Evolutionary conservation across 768 basidiomycete genomes (phyloP).

Genomic region (Collybia sp.): DNA sequence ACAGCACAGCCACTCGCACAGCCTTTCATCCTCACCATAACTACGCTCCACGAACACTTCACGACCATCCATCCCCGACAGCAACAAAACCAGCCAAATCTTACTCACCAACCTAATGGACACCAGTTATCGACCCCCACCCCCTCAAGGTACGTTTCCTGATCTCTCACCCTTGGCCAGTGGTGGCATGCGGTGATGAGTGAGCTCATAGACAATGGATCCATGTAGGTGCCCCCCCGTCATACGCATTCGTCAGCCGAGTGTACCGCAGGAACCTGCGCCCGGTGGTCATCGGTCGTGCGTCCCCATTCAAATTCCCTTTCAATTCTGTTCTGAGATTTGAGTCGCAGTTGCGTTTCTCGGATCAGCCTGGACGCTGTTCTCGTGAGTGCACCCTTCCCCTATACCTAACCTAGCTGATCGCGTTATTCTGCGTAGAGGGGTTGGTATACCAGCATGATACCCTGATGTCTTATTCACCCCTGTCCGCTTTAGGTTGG

Average conservation of each 20-base stretch:
- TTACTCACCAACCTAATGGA: not conserved
- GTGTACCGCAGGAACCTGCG: constrained; percentile 55
- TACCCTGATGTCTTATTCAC: not conserved
- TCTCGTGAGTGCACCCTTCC: constrained; percentile 37
- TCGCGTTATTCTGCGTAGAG: not conserved
- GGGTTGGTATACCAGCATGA: not conserved
- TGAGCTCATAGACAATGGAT: not conserved
- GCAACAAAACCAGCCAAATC: too few relatives aligned
- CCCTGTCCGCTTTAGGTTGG: not conserved
- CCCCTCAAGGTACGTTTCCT: not conserved
- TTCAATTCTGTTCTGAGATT: not conserved
- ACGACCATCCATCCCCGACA: too few relatives aligned
- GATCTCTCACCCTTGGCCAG: too few relatives aligned
- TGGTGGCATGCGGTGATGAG: not conserved
- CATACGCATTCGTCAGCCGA: constrained; percentile 55
- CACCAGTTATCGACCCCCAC: not conserved
- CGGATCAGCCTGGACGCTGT: constrained; percentile 54
- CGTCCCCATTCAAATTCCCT: constrained; percentile 6
- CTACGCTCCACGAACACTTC: too few relatives aligned
- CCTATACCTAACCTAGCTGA: not conserved
- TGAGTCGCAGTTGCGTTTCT: constrained; percentile 32
- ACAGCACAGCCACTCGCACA: too few relatives aligned
- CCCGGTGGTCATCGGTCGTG: constrained; percentile 50
- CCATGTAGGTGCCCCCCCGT: constrained; percentile 42
- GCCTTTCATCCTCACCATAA: too few relatives aligned